Base-by-base conservation (phyloP, 2,329 filamentous ascomycete species). In the Diaporthe destruens region DNA sequence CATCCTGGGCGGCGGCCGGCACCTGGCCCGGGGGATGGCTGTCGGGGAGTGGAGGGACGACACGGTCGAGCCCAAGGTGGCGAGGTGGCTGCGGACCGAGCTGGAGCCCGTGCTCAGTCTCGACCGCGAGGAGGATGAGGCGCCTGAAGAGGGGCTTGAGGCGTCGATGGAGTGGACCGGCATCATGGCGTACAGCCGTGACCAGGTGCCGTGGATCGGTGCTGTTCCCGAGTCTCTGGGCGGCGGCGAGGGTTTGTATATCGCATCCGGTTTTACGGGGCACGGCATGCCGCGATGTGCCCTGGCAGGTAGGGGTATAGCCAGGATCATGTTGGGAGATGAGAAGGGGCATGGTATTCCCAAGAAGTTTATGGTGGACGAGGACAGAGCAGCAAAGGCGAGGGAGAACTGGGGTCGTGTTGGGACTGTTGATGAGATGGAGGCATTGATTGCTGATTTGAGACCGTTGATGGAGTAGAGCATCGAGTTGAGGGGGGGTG, bases 231-330 rank as follows among this genome's bases (percentile, higher is more conserved):
- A 81, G 47, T 77, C 79, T 7, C 75, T 87, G 32, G 82, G 87
- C 6, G 89, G 86, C n/a, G 84, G 81, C 23, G 79, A 85, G 3
- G 90, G 91, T 0, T 75, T 94, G 69, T 94, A 86, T 84, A 75
- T 94, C 16, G 87, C 87, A 74, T 91, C 87, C 3, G 92, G 91
- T 3, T 94, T 92, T 77, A 92, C 91, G 6, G 92, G 91, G 0
- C 93, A 95, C 80, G 93, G 93, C 0, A 94, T 95, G 92, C 92
- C 93, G 25, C 90, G 91, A 76, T 90, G 92, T 20, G 90, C 91
- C 74, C 82, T 94, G 53, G 90, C 88, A 76, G 93, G 88, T 2
- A 88, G 90, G 72, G 89, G 89, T 1, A 88, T 89, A 16, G 91
- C 89, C 12, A 82, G 87, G 59, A 87, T 92, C 84, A 88, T 93